Base-by-base conservation (phyloP, 768 basidiomycete genomes). In the Naganishia vaughanmartiniae region DNA sequence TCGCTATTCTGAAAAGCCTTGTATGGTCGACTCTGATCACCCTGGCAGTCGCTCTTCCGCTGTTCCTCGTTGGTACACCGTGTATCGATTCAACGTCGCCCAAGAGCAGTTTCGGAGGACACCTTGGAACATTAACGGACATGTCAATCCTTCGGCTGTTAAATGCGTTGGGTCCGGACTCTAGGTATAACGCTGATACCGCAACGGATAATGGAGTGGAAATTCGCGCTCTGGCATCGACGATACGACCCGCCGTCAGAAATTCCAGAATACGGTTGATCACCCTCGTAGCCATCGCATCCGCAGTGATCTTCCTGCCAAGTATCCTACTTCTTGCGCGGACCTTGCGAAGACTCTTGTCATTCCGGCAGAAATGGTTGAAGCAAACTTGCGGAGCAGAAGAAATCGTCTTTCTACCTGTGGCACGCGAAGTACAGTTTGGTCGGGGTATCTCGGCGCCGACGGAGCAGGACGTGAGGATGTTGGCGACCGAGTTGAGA, bases 91-190 rank as follows among this genome's bases (percentile, higher is more conserved):
- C 87, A 31, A 84, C 85, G 0, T 83, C 85, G 2, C 77, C 83
- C 0, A 71, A 82, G 0, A 80, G 85, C 6, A 74, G 76, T 11
- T 88, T 84, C 73, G 83, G 84, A 45, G 90, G 90, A 6, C 83
- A 84, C 7, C 88, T 86, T 69, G 89, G 89, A 2, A 86, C 86
- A 0, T 83, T 92, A 17, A 86, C 89, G 67, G 91, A 93, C 77
- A 85, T 93, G 68, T 89, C 87, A 72, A 79, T 93, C n/a, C 79
- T 90, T 39, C 86, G 90, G 2, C 84, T 92, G n/a, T 81, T 93
- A 63, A 85, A 86, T 26, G 77, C 89, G 17, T 78, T 90, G 42
- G 80, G 81, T 67, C 77, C 77, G 3, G 71, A 72, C 63, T 73
- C 77, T 0, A 73, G 73, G 24, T 75, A 58, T 70, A 54, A 70